Base-by-base conservation (phyloP, 805 yeast genomes). In the Debaryomyces tyrocola region DNA sequence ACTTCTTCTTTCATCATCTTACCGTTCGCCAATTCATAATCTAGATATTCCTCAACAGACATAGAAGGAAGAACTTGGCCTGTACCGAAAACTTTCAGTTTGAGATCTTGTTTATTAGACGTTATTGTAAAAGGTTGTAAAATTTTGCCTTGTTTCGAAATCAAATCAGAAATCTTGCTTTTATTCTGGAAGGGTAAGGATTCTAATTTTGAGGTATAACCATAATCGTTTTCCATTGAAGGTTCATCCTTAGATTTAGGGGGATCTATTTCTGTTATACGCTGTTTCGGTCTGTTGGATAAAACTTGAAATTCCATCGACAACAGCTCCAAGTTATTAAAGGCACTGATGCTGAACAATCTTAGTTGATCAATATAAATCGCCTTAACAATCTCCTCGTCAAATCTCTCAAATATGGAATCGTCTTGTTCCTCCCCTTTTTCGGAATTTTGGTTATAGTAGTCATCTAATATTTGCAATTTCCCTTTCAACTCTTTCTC, bases 41-140 rank as follows among this genome's bases (percentile, higher is more conserved):
- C 96, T 43, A 94, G 71, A 50, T 87, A 84, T 56, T 94, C 97
- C 53, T 94, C 99, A 0, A 94, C 90, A 0, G 96, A 74, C 94
- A 94, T 89, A 0, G 97, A 89, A 2, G 99, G 99, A 24, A 92
- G 74, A 20, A 78, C 82, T 66, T 94, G 97, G 0, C 97, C 99
- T 2, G 95, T 89, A 1, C 97, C 97, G 55, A 80, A 82, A 0
- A 91, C 97, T 56, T 84, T 80, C 28, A 74, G 69, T 47, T 77
- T 72, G 14, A 89, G 53, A 39, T 84, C 80, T 33, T 80, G 81
- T 48, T 81, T 76, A 37, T 75, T 67, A 1, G 61, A 54, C 8
- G 84, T 80, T 14, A 92, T 75, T 0, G 92, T 87, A 64, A 92
- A 94, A 9, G 97, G 97, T 55, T 86, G 79, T 28, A 87, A 64